Evolutionary conservation across 306 rosid genomes (phyloP), one percentile per base, ranked within the genome.

Genomic region (Leucaena leucocephala): DNA sequence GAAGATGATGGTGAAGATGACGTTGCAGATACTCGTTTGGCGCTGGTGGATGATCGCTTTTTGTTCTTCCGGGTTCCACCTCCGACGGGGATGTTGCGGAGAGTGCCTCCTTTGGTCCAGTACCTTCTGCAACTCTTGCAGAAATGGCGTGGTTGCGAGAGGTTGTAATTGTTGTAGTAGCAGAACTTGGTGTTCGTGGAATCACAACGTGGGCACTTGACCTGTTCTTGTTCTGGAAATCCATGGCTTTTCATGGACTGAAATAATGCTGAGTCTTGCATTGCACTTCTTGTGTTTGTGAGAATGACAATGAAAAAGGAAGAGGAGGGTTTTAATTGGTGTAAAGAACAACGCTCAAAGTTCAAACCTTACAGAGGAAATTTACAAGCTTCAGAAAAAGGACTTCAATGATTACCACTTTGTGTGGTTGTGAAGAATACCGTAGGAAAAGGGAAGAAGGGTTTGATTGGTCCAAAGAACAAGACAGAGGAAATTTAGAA

Each of bases 101-200:
- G 86, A 17, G 95, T 74, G 38, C 98, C 98, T 8, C 98, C 98
- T 84, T 91, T 93, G 79, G 98, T 93, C 98, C 98, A 93, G 83
- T 93, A 93, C 80, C 98, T 82, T 76, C 84, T 85, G 80, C 98
- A 93, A 68, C 86, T 93, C 87, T 93, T 93, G 87, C 98, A 93
- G 17, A 93, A 93, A 82, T 93, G 95, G 75, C 98, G 98, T 1
- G 98, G 98, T 92, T 93, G 98, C 4, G 95, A 91, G 76, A 93
- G 98, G 55, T 93, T 93, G 87, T 93, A 93, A 86, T 93, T 93
- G 87, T 93, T 93, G 97, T 88, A 93, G 92, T 93, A 93, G 84
- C 98, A 93, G 84, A 93, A 93, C 68, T 93, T 93, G 78, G 98
- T 93, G 92, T 93, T 91, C 16, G 84, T 10, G 61, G 98, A 93